These are phyloP conservation scores for Naganishia antarctica DNA, from an alignment of 768 basidiomycete genomes.

Conservation along the genomic window DNA sequence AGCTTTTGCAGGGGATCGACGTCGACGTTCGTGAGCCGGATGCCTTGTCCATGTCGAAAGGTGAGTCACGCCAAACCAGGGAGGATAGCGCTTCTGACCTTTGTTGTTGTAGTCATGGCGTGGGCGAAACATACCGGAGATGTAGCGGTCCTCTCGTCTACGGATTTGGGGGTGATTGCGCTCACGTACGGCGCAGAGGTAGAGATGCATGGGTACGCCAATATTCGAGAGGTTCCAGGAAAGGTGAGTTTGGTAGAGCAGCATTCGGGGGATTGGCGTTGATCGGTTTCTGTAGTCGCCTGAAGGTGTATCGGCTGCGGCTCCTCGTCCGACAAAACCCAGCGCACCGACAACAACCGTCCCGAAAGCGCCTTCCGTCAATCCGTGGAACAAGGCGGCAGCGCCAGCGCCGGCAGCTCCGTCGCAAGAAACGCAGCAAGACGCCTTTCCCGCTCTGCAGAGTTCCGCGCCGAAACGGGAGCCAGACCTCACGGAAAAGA, in stretches of 20 bases:
- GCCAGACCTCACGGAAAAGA: conserved; percentile 13
- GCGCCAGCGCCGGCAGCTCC: not conserved
- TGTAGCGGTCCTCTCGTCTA: conserved; percentile 80
- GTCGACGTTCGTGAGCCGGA: conserved; percentile 68
- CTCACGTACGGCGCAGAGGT: conserved; percentile 65
- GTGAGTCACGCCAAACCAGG: conserved; percentile 20
- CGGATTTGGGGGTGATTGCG: conserved; percentile 86
- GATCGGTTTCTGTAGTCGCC: not conserved
- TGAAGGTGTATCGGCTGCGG: not conserved
- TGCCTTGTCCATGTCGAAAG: conserved; percentile 49
- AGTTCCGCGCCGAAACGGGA: conserved; percentile 20
- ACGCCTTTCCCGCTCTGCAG: conserved; percentile 29
- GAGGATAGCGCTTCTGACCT: no score
- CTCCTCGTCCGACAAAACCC: not conserved
- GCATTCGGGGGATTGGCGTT: not conserved
- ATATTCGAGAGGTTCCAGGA: conserved; percentile 14
- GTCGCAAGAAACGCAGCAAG: not conserved
- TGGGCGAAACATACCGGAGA: conserved; percentile 95
- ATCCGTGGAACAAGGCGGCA: conserved; percentile 10
- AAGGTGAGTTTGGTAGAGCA: no score
- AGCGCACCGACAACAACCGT: not conserved
- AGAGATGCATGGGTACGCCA: conserved; percentile 15
- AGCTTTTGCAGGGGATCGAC: conserved; percentile 63
- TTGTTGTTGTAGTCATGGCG: conserved; percentile 83
- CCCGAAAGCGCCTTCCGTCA: conserved; percentile 8